Conservation (phyloP, 2,329 filamentous ascomycete species). For the Thermochaetoides dissita region DNA sequence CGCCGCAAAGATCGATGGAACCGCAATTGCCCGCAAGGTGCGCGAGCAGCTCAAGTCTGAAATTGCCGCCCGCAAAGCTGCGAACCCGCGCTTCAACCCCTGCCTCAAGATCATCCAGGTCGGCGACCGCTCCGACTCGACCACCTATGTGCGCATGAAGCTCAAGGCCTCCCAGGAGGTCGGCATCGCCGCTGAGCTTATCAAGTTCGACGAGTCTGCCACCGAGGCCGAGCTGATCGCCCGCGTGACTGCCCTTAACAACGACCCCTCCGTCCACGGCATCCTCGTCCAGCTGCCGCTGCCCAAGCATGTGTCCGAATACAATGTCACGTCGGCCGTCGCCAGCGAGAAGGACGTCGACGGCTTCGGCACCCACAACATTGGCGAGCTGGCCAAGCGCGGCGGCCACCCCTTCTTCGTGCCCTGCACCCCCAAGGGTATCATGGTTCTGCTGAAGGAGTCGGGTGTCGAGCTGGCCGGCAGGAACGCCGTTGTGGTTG, state of each 20-base stretch:
- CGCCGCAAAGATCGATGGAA: constrained; percentile 88
- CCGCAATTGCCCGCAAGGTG: constrained; percentile 82
- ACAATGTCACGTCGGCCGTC: constrained; percentile 78
- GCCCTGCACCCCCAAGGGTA: constrained; percentile 92
- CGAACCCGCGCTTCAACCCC: constrained; percentile 78
- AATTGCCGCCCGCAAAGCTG: constrained; percentile 66
- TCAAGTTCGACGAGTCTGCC: constrained; percentile 70
- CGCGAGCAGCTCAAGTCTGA: constrained; percentile 67
- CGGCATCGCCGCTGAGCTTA: constrained; percentile 74
- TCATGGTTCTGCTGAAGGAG: constrained; percentile 83
- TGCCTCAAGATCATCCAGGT: constrained; percentile 82
- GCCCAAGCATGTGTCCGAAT: constrained; percentile 80
- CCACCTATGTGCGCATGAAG: constrained; percentile 99
- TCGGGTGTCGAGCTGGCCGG: constrained; percentile 70
- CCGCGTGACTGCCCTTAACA: constrained; percentile 68
- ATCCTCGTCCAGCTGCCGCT: constrained; percentile 89
- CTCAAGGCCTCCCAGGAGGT: constrained; percentile 91
- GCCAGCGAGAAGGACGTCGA: constrained; percentile 94
- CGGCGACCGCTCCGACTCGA: constrained; percentile 27
- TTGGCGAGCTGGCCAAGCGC: constrained; percentile 91
- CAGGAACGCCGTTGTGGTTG: constrained; percentile 89
- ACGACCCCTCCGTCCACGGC: constrained; percentile 73
- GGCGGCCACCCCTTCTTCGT: constrained; percentile 80
- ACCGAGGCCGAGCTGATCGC: constrained; percentile 77
- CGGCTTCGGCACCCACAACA: constrained; percentile 86